Percentiles rank a stretch among this genome's conserved stretches.
These are phyloP conservation scores for Pterocarpus macrocarpus DNA, from an alignment of 306 rosid genomes.

Conservation along the genomic window DNA sequence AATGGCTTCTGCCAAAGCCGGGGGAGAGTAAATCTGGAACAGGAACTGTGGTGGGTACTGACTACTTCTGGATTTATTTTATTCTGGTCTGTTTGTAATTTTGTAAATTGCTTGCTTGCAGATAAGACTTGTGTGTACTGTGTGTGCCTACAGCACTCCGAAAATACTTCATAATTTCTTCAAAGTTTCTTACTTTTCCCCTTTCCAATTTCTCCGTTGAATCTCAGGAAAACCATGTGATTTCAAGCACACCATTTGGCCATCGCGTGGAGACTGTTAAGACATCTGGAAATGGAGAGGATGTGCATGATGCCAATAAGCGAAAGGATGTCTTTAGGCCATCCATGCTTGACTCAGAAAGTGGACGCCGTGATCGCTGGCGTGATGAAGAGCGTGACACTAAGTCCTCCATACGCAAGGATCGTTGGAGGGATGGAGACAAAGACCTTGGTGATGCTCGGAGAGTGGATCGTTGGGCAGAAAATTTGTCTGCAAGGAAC, in stretches of 20 bases:
- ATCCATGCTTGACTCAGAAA: slow-evolving; percentile 78
- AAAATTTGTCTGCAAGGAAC: slow-evolving; percentile 59
- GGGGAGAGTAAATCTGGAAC: slow-evolving; percentile 85
- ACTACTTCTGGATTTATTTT: slow-evolving; percentile 24
- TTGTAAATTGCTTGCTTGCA: slow-evolving; percentile 9
- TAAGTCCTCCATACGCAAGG: slow-evolving; percentile 77
- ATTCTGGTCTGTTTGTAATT: not conserved
- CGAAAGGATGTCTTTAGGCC: slow-evolving; percentile 91
- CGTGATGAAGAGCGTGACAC: slow-evolving; percentile 97
- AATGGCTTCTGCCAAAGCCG: slow-evolving; percentile 91
- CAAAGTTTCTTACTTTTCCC: not conserved
- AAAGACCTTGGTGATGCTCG: slow-evolving; percentile 76
- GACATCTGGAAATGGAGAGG: slow-evolving; percentile 71
- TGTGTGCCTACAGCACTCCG: not conserved
- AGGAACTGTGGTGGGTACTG: slow-evolving; percentile 68
- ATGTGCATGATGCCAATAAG: slow-evolving; percentile 62
- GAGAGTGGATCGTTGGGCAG: slow-evolving; percentile 75
- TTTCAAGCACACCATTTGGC: slow-evolving; percentile 58
- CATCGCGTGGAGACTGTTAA: slow-evolving; percentile 60
- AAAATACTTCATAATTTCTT: slow-evolving; percentile 29
- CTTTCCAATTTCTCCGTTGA: slow-evolving; percentile 12
- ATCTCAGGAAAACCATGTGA: slow-evolving; percentile 64
- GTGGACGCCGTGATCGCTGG: slow-evolving; percentile 85
- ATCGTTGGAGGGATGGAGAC: slow-evolving; percentile 93
- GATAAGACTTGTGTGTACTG: not conserved